Conservation (phyloP, 2,329 filamentous ascomycete genomes). For the Fusarium nisikadoi region DNA sequence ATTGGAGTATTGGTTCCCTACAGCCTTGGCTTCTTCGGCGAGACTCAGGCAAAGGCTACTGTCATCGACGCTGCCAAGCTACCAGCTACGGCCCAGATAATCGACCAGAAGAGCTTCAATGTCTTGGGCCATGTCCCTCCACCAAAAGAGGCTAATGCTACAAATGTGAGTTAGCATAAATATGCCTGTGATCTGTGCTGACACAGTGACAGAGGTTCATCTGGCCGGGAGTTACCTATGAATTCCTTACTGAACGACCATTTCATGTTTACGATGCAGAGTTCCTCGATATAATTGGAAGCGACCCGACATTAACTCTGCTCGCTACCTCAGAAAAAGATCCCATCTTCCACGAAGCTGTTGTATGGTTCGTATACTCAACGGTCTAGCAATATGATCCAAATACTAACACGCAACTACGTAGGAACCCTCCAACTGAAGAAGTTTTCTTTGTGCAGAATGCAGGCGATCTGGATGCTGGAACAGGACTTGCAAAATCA, state of each 20-base stretch:
- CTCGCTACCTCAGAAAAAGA: constrained; percentile 57
- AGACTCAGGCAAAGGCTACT: background rate
- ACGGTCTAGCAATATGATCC: rapidly evolving
- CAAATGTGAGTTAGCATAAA: constrained; percentile 9
- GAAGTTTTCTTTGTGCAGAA: constrained; percentile 67
- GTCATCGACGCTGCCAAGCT: background rate
- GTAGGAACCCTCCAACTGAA: constrained; percentile 55
- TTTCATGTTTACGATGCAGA: constrained; percentile 57
- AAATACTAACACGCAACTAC: background rate
- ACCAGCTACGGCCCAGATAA: constrained; percentile 34
- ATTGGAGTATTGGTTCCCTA: background rate
- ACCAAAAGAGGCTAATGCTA: constrained; percentile 27
- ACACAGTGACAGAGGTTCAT: constrained; percentile 12
- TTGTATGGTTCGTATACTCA: constrained; percentile 54
- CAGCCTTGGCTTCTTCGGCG: background rate
- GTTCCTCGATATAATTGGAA: constrained; percentile 62
- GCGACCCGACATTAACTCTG: constrained; percentile 60
- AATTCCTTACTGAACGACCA: constrained; percentile 36
- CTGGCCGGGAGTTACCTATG: constrained; percentile 38
- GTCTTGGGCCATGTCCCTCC: constrained; percentile 33
- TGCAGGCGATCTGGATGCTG: constrained; percentile 57
- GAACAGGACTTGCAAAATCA: constrained; percentile 63
- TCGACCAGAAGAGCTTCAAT: constrained; percentile 40
- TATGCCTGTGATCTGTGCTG: rapidly evolving
- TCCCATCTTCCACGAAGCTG: constrained; percentile 66